These are phyloP conservation scores for Tilletia indica DNA, from an alignment of 1,284 basidiomycete genomes.

Conservation along the genomic window DNA sequence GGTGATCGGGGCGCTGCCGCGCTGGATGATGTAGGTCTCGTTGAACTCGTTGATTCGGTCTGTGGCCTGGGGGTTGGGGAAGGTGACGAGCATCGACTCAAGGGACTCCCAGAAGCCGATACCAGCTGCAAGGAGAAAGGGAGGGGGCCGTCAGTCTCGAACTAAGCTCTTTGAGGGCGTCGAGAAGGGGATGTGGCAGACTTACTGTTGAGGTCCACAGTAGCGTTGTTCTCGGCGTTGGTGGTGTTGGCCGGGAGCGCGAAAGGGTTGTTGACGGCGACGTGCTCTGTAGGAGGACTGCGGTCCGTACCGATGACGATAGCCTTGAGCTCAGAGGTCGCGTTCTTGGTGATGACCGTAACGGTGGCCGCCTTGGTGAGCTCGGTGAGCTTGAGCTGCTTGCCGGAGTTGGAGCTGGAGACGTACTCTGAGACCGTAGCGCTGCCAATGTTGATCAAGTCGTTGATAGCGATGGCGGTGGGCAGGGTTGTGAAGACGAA, in stretches of 20 bases:
- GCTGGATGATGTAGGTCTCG: constrained; percentile 66
- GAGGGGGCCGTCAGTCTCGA: background rate
- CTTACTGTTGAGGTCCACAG: constrained; percentile 12
- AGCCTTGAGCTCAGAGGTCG: constrained; percentile 5
- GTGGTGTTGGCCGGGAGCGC: constrained; percentile 21
- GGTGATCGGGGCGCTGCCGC: constrained; percentile 61
- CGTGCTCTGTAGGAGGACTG: constrained; percentile 18
- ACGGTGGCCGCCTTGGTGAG: constrained; percentile 15
- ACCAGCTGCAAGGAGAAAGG: background rate
- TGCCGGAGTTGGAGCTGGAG: constrained; percentile 9
- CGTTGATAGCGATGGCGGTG: constrained; percentile 61
- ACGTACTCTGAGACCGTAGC: constrained; percentile 45
- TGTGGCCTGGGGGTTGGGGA: constrained; percentile 62
- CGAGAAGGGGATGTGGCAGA: too few species aligned
- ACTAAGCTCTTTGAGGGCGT: too few species aligned
- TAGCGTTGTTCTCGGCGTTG: constrained; percentile 15
- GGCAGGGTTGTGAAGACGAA: constrained; percentile 56
- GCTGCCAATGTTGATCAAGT: constrained; percentile 58
- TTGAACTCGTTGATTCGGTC: constrained; percentile 60
- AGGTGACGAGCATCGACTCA: constrained; percentile 64
- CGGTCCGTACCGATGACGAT: constrained; percentile 15
- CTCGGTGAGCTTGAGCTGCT: constrained; percentile 19
- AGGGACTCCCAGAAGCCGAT: constrained; percentile 22
- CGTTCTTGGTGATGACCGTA: constrained; percentile 15
- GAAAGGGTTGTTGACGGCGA: constrained; percentile 21